Conservation (phyloP, 495 filamentous ascomycete genomes). For the Apiosordaria backusii region DNA sequence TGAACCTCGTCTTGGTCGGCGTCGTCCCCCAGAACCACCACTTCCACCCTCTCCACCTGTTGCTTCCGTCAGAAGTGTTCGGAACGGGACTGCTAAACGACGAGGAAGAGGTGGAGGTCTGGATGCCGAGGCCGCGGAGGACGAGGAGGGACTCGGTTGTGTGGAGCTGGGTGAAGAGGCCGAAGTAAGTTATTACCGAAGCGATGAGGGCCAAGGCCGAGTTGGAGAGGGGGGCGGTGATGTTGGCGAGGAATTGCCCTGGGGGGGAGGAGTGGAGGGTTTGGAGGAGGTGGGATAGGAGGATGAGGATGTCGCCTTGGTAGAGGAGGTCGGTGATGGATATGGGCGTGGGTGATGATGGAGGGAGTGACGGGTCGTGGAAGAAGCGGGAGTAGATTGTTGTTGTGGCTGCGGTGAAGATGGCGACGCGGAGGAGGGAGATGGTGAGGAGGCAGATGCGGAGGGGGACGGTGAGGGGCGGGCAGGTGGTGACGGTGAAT, state of each 20-base stretch:
- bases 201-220: slow-evolving; percentile 26
- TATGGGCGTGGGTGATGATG: slow-evolving; percentile 9
- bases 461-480: slow-evolving; percentile 53
- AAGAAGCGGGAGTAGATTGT: slow-evolving; percentile 34
- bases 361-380: neutral
- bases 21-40: slow-evolving; percentile 44
- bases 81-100: neutral
- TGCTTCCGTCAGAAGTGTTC: neutral
- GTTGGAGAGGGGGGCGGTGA: slow-evolving; percentile 38
- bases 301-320: slow-evolving; percentile 15
- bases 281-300: slow-evolving; percentile 36
- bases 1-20: slow-evolving; percentile 61
- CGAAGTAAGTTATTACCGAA: slow-evolving; percentile 30
- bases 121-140: slow-evolving; percentile 84
- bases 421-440: slow-evolving; percentile 44
- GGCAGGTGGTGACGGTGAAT: slow-evolving; percentile 77
- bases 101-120: slow-evolving; percentile 52
- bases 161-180: slow-evolving; percentile 39
- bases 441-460: slow-evolving; percentile 51
- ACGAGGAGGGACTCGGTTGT: slow-evolving; percentile 83
- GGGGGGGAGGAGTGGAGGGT: slow-evolving; percentile 27
- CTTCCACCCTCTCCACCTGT: neutral
- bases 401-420: slow-evolving; percentile 34
- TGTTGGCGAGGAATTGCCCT: slow-evolving; percentile 40
- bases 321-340: slow-evolving; percentile 6